Percentiles rank a stretch among this genome's conserved stretches.
Conservation (phyloP, 257 asterid genomes). For the Thymus mandschuricus region DNA sequence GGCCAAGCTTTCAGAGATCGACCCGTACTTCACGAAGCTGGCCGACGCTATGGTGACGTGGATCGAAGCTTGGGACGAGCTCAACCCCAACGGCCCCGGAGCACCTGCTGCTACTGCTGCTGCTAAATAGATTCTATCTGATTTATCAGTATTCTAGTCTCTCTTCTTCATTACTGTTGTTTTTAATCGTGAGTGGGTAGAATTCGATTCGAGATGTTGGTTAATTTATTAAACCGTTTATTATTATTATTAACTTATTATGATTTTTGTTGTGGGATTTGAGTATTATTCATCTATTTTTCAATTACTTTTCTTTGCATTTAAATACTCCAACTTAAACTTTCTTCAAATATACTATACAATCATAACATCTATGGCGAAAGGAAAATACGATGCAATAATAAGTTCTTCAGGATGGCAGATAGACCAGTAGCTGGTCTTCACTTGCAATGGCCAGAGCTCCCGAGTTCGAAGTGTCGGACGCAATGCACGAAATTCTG, state of each 20-base stretch:
- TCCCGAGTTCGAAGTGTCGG: conserved; percentile 57
- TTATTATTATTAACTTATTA: conserved; percentile 16
- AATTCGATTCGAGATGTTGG: conserved; percentile 21
- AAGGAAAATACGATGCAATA: too few relatives aligned
- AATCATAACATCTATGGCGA: background rate
- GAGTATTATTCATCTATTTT: conserved; percentile 31
- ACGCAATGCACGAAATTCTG: conserved; percentile 57
- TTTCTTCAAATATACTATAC: background rate
- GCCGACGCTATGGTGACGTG: conserved; percentile 88
- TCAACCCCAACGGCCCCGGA: conserved; percentile 59
- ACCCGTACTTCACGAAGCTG: conserved; percentile 68
- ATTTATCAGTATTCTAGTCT: conserved; percentile 8
- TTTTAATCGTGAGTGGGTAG: conserved; percentile 22
- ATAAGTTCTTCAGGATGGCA: conserved; percentile 49
- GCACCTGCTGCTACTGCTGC: conserved; percentile 41
- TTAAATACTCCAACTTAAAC: background rate
- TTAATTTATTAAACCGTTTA: conserved; percentile 12
- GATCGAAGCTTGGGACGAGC: conserved; percentile 92
- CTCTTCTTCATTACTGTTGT: background rate
- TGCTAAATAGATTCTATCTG: conserved; percentile 42
- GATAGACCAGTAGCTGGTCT: conserved; percentile 65
- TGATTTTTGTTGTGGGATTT: conserved; percentile 31
- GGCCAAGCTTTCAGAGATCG: conserved; percentile 51
- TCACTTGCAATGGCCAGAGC: conserved; percentile 76
- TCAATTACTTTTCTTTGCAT: background rate